Evolutionary conservation across 371 early-diverging fungal genomes (phyloP), one percentile per base, ranked within the genome.

Genomic region (Apophysomyces elegans): DNA sequence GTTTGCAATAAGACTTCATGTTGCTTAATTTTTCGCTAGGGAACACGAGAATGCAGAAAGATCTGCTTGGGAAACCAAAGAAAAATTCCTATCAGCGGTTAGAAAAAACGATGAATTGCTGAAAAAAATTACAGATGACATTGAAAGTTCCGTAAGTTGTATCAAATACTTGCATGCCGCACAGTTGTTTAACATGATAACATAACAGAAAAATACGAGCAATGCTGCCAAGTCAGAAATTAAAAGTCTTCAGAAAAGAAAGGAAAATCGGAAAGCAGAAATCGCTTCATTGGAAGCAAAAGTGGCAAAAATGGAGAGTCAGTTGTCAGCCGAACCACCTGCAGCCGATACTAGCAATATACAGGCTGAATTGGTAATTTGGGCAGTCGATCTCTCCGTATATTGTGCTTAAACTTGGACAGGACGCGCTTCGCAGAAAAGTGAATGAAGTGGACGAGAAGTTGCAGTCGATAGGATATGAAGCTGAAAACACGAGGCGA

Each of bases 251-350:
- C 72, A 84, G 59, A 68, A 69, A 21, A 79, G 73, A 5, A 78
- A 84, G 43, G 73, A 76, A 57, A 57, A 68, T 13, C 72, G 79
- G 54, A 61, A 72, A 37, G 66, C 73, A 16, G 64, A 79, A 35
- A 81, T 87, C 37, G 62, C 62, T n/a, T 61, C 45, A 11, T 44
- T 86, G 32, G 80, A 86, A 37, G 44, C 64, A 8, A 76, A 85
- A 36, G 75, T 90, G n/a, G 68, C 81, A 11, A 66, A 68, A 8
- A 56, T 86, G 4, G 83, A 88, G 73, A 72, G 69, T 16, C 67
- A 66, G 36, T 37, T 84, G 35, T 65, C 57, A 4, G 64, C 59
- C 12, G 64, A 77, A 35, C 75, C 72, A 35, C 75, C 78, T 18
- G 67, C 64, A 14, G 63, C 41, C 1, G 84, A 84, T 63, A 65